Evolutionary conservation across 441 rosid species (phyloP).

Genomic region (Flueggea neowawraea): DNA sequence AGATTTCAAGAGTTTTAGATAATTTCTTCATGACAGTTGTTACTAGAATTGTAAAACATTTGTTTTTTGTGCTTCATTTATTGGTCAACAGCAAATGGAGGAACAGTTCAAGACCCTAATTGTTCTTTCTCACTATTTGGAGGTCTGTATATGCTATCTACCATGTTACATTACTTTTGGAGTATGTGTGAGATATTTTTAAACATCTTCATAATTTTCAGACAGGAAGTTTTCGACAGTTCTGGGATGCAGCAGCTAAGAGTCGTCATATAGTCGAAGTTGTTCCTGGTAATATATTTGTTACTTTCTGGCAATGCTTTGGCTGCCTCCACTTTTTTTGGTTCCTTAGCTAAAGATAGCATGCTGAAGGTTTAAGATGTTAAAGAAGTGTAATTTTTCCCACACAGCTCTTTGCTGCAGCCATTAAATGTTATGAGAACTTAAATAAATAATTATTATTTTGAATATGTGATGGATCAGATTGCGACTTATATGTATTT

Average conservation of each 20-base stretch:
- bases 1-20: neutral
- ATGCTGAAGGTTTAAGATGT: too few relatives aligned
- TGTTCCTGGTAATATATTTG: slow-evolving; percentile 64
- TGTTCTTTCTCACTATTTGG: too few relatives aligned
- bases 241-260: slow-evolving; percentile 98
- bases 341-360: too few relatives aligned
- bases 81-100: slow-evolving; percentile 77
- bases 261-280: slow-evolving; percentile 82
- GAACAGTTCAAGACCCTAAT: slow-evolving; percentile 82
- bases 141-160: too few relatives aligned
- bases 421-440: too few relatives aligned
- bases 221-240: slow-evolving; percentile 92
- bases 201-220: slow-evolving; percentile 21
- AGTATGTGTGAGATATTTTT: neutral
- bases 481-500: too few relatives aligned
- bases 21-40: neutral
- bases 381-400: too few relatives aligned
- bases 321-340: too few relatives aligned
- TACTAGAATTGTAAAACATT: neutral
- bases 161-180: neutral
- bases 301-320: too few relatives aligned
- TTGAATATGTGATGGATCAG: too few relatives aligned
- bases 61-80: neutral
- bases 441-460: too few relatives aligned
- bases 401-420: too few relatives aligned